Conservation (phyloP, 306 rosid species). For the Quercus agrifolia region DNA sequence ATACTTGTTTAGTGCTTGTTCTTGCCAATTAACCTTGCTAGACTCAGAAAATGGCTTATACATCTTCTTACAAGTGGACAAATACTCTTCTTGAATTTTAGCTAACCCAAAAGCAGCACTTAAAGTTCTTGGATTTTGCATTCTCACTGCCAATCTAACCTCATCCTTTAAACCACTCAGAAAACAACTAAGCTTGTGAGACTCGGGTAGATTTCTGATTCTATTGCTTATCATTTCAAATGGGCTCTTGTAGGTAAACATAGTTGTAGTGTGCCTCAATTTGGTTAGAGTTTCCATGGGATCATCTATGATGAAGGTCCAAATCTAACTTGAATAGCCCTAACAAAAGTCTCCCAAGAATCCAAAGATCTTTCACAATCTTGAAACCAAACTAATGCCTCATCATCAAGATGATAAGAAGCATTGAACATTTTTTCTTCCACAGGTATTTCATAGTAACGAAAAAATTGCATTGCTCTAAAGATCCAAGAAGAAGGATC, state of each 20-base stretch:
- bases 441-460: too few relatives aligned
- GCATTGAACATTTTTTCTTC: too few relatives aligned
- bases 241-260: not conserved
- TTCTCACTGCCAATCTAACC: not conserved
- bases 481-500: too few relatives aligned
- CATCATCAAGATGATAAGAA: too few relatives aligned
- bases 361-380: too few relatives aligned
- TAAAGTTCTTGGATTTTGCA: not conserved
- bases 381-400: too few relatives aligned
- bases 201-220: too few relatives aligned
- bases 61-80: not conserved
- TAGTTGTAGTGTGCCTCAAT: not conserved
- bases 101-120: not conserved
- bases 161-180: not conserved
- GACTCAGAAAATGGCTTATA: not conserved
- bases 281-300: not conserved
- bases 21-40: too few relatives aligned
- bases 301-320: not conserved
- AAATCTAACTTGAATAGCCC: not conserved
- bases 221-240: too few relatives aligned
- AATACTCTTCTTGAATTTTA: not conserved
- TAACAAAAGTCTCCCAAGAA: too few relatives aligned
- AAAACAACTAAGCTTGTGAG: not conserved
- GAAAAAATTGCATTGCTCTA: too few relatives aligned
- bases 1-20: too few relatives aligned